A percentile compares a stretch with the other conserved stretches of the same genome.
These are phyloP conservation scores for Mallotus nudiflorus DNA, from an alignment of 345 rosid species.

Conservation along the genomic window DNA sequence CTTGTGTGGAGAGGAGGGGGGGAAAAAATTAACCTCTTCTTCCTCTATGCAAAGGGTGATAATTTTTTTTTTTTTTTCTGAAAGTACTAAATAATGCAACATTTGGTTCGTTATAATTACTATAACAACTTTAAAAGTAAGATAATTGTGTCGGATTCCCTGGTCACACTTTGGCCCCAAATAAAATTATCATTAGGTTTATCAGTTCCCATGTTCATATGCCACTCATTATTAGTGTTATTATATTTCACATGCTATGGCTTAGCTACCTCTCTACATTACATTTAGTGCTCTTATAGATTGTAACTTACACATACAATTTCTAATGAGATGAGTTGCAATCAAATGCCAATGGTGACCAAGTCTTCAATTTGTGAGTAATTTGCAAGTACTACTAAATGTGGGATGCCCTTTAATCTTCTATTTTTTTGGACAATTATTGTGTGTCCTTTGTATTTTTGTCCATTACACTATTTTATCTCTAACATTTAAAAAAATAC, in stretches of 20 bases:
- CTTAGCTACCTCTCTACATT: no score
- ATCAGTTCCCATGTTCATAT: slow-evolving; percentile 5
- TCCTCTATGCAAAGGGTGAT: background rate
- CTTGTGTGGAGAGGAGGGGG: slow-evolving; percentile 25
- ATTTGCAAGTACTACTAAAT: slow-evolving; percentile 26
- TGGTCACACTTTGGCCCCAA: slow-evolving; percentile 23
- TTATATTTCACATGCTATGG: slow-evolving; percentile 39
- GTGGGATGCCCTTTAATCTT: slow-evolving; percentile 15
- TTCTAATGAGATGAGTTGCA: slow-evolving; percentile 8
- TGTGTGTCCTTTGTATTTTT: no score
- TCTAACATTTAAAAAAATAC: no score
- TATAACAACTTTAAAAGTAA: slow-evolving; percentile 32
- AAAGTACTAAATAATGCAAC: slow-evolving; percentile 48
- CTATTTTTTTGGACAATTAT: background rate
- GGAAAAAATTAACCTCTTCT: background rate
- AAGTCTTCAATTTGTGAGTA: slow-evolving; percentile 22
- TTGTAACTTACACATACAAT: background rate
- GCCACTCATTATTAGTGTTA: slow-evolving; percentile 21
- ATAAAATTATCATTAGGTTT: background rate
- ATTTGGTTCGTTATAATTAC: slow-evolving; percentile 37
- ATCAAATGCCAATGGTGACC: slow-evolving; percentile 25
- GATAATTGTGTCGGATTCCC: slow-evolving; percentile 47
- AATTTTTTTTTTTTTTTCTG: slow-evolving; percentile 22
- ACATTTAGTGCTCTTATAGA: slow-evolving; percentile 9
- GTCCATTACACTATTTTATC: no score